Base-by-base conservation (phyloP, 805 yeast species). In the Debaryomyces prosopidis region DNA sequence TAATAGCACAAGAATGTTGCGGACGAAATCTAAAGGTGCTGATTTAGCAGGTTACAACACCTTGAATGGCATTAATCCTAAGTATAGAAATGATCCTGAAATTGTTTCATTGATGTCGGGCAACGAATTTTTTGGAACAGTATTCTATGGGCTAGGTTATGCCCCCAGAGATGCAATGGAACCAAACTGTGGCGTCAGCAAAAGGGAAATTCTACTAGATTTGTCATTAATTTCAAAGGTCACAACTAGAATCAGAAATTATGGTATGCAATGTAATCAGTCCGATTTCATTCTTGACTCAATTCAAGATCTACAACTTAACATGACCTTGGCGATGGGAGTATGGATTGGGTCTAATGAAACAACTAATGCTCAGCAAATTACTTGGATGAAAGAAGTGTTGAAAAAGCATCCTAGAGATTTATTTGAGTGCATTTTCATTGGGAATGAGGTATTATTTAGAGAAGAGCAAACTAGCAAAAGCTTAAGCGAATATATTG, bases 361-460 rank as follows among this genome's bases (percentile, higher is more conserved):
- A 4, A 59, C 63, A 3, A 64, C 64, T 5, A 84, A 84, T 48
- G 46, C 62, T 39, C 53, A 61, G 8, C 84, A 84, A 54, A 55
- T 85, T 40, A 47, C 54, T 6, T 68, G 63, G 4, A 71, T 82
- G 75, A 71, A 74, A 47, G 36, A 52, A 2, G 48, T 79, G 0
- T 52, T 84, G 26, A 48, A 45, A 4, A 60, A 57, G 17, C 77
- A 74, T 49, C 85, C 85, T 3, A 60, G 71, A 37, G 40, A 59
- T 7, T 60, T 66, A 36, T 75, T 84, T 50, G 80, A 81, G 36
- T 62, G 80, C 2, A 68, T 85, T 2, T 70, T 71, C 48, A 71
- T 85, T 27, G 89, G 89, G 0, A 81, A 82, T 53, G 89, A 85
- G 50, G 87, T 79, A 0, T 58, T 82, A 15, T 80, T 74, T 50